Conservation (phyloP, 495 filamentous ascomycete genomes). For the Aspergillus egyptiacus region DNA sequence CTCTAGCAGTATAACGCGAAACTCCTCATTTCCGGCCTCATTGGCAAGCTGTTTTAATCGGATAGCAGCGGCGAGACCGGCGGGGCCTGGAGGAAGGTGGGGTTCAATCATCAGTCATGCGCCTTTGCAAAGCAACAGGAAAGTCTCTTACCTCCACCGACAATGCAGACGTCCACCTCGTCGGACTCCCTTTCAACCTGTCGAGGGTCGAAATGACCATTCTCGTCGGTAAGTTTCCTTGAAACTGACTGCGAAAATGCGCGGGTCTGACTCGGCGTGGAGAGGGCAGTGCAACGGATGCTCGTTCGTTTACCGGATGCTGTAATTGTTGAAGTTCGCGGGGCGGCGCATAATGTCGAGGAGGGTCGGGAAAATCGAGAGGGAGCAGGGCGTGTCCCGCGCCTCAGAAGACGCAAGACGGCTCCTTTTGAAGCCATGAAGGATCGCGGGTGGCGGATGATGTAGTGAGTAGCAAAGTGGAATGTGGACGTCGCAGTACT, state of each 20-base stretch:
- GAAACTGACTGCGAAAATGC: constrained; percentile 46
- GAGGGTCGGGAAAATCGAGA: constrained; percentile 25
- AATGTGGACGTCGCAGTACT: constrained; percentile 1
- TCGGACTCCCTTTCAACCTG: constrained; percentile 81
- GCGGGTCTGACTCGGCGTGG: constrained; percentile 28
- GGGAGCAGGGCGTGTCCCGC: constrained; percentile 31
- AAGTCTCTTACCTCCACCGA: constrained; percentile 67
- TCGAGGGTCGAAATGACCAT: constrained; percentile 66
- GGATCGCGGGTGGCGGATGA: neutral
- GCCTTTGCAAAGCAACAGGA: neutral
- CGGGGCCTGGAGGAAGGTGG: constrained; percentile 59
- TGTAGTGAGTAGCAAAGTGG: neutral
- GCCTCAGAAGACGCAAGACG: constrained; percentile 41
- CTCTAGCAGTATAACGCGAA: constrained; percentile 86
- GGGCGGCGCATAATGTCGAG: constrained; percentile 24
- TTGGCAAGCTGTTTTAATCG: constrained; percentile 93
- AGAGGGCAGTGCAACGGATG: constrained; percentile 20
- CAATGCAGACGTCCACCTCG: constrained; percentile 92
- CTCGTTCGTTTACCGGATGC: constrained; percentile 17
- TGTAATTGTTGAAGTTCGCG: constrained; percentile 20
- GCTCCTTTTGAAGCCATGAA: constrained; percentile 40
- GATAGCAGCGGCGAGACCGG: constrained; percentile 89
- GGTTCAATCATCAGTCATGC: constrained; percentile 17
- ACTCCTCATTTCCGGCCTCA: constrained; percentile 92
- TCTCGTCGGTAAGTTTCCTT: constrained; percentile 45